These are phyloP conservation scores for Nadsonia starkeyi-henricii DNA, from an alignment of 1,139 yeast genomes.

Conservation along the genomic window DNA sequence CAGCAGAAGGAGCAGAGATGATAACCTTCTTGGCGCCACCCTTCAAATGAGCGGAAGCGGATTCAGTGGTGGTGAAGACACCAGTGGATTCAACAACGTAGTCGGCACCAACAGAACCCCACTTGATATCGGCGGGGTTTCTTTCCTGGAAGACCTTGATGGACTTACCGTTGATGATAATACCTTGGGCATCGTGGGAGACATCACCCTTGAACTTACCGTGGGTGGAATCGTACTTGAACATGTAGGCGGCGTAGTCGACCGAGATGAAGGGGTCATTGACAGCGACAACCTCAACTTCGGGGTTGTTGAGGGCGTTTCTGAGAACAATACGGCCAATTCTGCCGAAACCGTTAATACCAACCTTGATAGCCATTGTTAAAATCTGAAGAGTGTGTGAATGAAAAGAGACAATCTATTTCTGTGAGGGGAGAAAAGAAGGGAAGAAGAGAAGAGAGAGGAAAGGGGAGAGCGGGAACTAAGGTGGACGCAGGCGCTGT, in stretches of 20 bases:
- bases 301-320: constrained; percentile 56
- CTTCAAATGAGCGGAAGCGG: constrained; percentile 67
- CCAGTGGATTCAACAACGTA: constrained; percentile 81
- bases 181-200: constrained; percentile 37
- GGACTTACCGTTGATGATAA: constrained; percentile 54
- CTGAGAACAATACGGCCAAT: constrained; percentile 75
- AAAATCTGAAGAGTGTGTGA: constrained; percentile 1
- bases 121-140: constrained; percentile 69
- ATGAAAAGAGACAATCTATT: background rate
- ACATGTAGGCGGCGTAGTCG: constrained; percentile 78
- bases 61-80: constrained; percentile 66
- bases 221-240: constrained; percentile 82
- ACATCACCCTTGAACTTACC: constrained; percentile 64
- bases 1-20: constrained; percentile 79
- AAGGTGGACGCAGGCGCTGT: background rate
- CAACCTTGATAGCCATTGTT: constrained; percentile 35
- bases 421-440: background rate
- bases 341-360: constrained; percentile 86
- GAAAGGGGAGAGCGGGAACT: background rate
- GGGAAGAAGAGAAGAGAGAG: background rate
- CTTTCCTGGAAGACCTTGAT: constrained; percentile 61
- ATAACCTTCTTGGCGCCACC: constrained; percentile 85
- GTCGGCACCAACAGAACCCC: constrained; percentile 69
- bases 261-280: constrained; percentile 76
- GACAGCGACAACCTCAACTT: constrained; percentile 63